Evolutionary conservation across 2,329 filamentous ascomycete genomes (phyloP).

Genomic region (Dothistroma septosporum): DNA sequence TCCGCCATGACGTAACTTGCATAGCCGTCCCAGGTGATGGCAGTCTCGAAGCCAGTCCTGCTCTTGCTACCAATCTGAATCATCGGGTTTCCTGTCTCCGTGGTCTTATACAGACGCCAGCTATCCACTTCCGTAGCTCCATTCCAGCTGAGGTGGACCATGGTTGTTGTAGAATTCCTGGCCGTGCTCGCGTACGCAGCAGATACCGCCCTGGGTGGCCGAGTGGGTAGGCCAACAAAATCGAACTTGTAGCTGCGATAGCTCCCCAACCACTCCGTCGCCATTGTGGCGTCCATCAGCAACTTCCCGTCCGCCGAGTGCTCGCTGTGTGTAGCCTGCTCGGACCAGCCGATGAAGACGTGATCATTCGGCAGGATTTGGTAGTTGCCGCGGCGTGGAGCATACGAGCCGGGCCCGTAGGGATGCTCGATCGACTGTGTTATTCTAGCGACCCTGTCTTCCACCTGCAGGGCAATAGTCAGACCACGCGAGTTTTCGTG

Average conservation of each 20-base stretch:
- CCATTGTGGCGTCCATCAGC: slow-evolving; percentile 44
- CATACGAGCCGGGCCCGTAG: slow-evolving; percentile 37
- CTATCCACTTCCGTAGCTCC: slow-evolving; percentile 35
- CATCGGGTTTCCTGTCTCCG: slow-evolving; percentile 10
- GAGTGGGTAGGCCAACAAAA: slow-evolving; percentile 39
- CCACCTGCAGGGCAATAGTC: slow-evolving; percentile 17
- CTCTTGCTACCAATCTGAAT: slow-evolving; percentile 12
- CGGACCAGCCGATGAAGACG: slow-evolving; percentile 49
- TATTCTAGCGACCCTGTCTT: slow-evolving; percentile 12
- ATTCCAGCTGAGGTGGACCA: slow-evolving; percentile 51
- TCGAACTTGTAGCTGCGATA: slow-evolving; percentile 50
- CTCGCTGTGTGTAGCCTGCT: slow-evolving; percentile 33
- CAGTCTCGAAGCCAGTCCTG: slow-evolving; percentile 19
- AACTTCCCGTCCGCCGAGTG: slow-evolving; percentile 42
- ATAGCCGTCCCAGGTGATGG: slow-evolving; percentile 17
- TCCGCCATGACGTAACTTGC: slow-evolving; percentile 17
- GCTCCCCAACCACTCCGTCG: slow-evolving; percentile 36
- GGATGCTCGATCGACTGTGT: slow-evolving; percentile 16
- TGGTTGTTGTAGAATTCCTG: slow-evolving; percentile 23
- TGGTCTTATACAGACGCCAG: slow-evolving; percentile 20
- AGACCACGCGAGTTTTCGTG: slow-evolving; percentile 19
- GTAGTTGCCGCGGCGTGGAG: slow-evolving; percentile 34
- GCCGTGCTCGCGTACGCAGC: slow-evolving; percentile 13
- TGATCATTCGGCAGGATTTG: slow-evolving; percentile 50
- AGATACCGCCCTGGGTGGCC: slow-evolving; percentile 32